Percentiles rank a stretch among this genome's conserved stretches.
phyloP scores from a whole-genome alignment of 208 protist species.

The Plasmodiophora brassicae region DNA sequence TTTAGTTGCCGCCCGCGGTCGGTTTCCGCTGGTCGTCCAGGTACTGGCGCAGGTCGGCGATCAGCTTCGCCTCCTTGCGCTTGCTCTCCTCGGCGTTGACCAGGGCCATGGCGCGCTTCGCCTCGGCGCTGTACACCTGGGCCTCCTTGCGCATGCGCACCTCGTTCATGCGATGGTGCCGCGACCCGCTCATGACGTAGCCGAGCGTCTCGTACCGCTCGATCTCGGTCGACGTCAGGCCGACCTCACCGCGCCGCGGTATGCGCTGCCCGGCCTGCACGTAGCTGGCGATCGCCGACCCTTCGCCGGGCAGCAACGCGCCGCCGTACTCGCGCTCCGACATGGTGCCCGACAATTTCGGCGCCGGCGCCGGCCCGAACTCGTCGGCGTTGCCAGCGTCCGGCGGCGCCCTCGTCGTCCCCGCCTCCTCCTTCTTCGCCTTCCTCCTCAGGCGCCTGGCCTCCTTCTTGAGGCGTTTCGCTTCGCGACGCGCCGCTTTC shows the following conservation, averaged over 20 bases:
- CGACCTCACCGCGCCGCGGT: slow-evolving; percentile 76
- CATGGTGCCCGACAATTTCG: not conserved
- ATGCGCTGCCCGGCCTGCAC: slow-evolving; percentile 71
- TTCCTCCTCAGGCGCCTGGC: too few relatives aligned
- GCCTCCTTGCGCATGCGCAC: slow-evolving; percentile 72
- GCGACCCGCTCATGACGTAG: slow-evolving; percentile 74
- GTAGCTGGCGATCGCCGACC: slow-evolving; percentile 63
- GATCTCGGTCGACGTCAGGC: slow-evolving; percentile 69
- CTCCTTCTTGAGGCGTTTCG: too few relatives aligned
- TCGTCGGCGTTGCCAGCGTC: not conserved
- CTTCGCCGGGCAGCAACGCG: slow-evolving; percentile 67
- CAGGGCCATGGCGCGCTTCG: slow-evolving; percentile 65
- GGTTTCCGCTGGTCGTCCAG: not conserved
- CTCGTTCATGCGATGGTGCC: slow-evolving; percentile 76
- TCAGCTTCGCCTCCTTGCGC: slow-evolving; percentile 63
- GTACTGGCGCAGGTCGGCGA: slow-evolving; percentile 46
- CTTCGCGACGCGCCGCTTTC: too few relatives aligned
- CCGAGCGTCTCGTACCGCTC: slow-evolving; percentile 63
- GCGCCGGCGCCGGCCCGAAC: not conserved
- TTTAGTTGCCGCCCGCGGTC: too few relatives aligned
- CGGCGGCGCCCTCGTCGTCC: too few relatives aligned
- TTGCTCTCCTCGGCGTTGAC: slow-evolving; percentile 72
- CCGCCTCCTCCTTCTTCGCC: too few relatives aligned
- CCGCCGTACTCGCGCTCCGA: slow-evolving; percentile 45
- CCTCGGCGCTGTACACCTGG: slow-evolving; percentile 69